phyloP scores from a whole-genome alignment of 108 stramenopile species.

The Fistulifera solaris region DNA sequence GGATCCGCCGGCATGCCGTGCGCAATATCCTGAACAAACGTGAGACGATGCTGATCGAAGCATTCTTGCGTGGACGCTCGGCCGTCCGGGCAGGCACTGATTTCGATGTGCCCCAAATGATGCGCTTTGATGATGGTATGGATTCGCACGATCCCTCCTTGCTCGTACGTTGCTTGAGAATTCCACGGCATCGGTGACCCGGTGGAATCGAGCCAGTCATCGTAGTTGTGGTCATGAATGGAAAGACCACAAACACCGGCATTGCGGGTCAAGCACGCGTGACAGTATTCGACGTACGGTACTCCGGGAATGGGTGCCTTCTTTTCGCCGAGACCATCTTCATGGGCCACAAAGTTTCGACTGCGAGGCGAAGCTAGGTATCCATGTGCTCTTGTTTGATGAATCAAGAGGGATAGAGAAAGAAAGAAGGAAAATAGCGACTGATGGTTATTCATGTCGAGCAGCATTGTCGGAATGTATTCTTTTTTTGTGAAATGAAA shows the following conservation, averaged over 20 bases:
- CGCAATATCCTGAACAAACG: constrained; percentile 38
- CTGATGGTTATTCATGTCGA: no score
- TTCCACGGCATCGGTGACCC: constrained; percentile 20
- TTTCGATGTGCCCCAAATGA: constrained; percentile 34
- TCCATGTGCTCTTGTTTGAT: constrained; percentile 15
- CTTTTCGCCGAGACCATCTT: constrained; percentile 15
- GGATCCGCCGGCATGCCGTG: constrained; percentile 24
- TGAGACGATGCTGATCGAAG: constrained; percentile 36
- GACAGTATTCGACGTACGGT: background rate
- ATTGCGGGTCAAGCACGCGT: no score
- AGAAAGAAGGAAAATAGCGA: no score
- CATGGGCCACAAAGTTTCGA: constrained; percentile 26
- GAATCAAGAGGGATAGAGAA: no score
- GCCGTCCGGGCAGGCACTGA: constrained; percentile 33
- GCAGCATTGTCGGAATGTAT: no score
- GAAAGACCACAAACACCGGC: no score
- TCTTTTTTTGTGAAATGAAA: no score
- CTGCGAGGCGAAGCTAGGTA: constrained; percentile 31
- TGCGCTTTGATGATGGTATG: constrained; percentile 33
- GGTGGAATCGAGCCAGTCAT: constrained; percentile 20
- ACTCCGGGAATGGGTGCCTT: background rate
- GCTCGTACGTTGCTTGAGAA: constrained; percentile 27
- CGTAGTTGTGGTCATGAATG: constrained; percentile 17
- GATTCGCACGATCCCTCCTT: constrained; percentile 27
- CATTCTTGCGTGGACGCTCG: constrained; percentile 41